Percentiles rank a stretch among this genome's conserved stretches.
Conservation (phyloP, 108 stramenopile genomes). For the Cyclotella kingstonii region DNA sequence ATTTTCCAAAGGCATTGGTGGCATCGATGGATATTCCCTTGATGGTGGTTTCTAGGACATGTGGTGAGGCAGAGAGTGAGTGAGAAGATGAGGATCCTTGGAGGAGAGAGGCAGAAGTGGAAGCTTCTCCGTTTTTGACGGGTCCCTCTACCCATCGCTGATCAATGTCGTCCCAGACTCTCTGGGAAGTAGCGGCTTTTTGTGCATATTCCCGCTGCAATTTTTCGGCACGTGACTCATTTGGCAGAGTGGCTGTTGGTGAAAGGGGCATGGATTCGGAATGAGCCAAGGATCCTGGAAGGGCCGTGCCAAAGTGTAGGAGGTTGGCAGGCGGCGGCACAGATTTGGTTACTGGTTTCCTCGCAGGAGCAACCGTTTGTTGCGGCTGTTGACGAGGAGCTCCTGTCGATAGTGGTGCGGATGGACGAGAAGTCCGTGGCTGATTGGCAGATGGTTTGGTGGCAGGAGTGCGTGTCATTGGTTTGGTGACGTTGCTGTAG, state of each 20-base stretch:
- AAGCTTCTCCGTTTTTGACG: constrained; percentile 35
- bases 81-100: not conserved
- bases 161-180: constrained; percentile 90
- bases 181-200: constrained; percentile 55
- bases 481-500: constrained; percentile 6
- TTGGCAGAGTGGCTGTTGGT: constrained; percentile 45
- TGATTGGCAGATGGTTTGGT: too few species aligned
- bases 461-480: too few species aligned
- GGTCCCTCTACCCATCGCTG: constrained; percentile 70
- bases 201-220: constrained; percentile 75
- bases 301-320: constrained; percentile 68
- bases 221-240: constrained; percentile 72
- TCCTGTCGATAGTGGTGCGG: constrained; percentile 19
- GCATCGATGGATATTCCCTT: constrained; percentile 73
- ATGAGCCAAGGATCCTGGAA: constrained; percentile 40
- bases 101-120: not conserved
- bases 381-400: constrained; percentile 8
- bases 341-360: constrained; percentile 12
- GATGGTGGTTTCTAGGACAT: constrained; percentile 16
- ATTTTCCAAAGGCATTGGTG: constrained; percentile 70
- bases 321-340: constrained; percentile 44
- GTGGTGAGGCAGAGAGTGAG: not conserved
- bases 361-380: constrained; percentile 7
- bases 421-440: constrained; percentile 12
- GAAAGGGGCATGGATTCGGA: constrained; percentile 52